These are phyloP conservation scores for Starmerella stellata DNA, from an alignment of 805 yeast genomes.

Conservation along the genomic window DNA sequence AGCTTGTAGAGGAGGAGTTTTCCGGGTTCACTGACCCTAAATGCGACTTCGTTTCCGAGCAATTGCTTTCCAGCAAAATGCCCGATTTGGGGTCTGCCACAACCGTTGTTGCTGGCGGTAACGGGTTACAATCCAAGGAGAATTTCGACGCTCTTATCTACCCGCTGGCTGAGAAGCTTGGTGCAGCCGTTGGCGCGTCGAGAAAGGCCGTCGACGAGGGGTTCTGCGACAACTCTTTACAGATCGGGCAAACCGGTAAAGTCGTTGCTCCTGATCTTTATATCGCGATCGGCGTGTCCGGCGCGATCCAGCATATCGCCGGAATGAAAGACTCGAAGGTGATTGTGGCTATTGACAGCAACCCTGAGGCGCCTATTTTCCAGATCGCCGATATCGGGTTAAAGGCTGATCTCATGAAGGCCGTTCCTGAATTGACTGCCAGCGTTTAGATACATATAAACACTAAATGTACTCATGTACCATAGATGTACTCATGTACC, in stretches of 20 bases:
- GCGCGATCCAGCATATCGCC: constrained; percentile 95
- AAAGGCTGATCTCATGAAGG: constrained; percentile 72
- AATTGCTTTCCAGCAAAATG: constrained; percentile 57
- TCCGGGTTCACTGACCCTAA: constrained; percentile 22
- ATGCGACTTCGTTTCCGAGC: constrained; percentile 55
- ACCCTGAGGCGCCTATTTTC: constrained; percentile 85
- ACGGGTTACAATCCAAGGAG: constrained; percentile 81
- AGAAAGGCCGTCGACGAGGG: constrained; percentile 97
- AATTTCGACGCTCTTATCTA: constrained; percentile 57
- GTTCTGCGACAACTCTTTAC: constrained; percentile 85
- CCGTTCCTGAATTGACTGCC: constrained; percentile 76
- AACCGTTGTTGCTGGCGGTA: constrained; percentile 76
- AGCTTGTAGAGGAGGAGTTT: constrained; percentile 28
- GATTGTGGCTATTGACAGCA: constrained; percentile 87
- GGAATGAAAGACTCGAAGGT: constrained; percentile 95
- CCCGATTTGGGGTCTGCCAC: constrained; percentile 81
- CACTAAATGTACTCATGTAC: no score
- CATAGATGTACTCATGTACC: no score
- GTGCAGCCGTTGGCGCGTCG: constrained; percentile 93
- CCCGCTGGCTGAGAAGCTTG: constrained; percentile 68
- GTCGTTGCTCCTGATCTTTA: constrained; percentile 93
- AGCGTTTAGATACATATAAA: no score
- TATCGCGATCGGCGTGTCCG: constrained; percentile 84
- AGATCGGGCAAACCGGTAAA: constrained; percentile 96
- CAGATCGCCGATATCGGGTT: constrained; percentile 77